phyloP scores from a whole-genome alignment of 805 yeast genomes.

The Priceomyces haplophilus region DNA sequence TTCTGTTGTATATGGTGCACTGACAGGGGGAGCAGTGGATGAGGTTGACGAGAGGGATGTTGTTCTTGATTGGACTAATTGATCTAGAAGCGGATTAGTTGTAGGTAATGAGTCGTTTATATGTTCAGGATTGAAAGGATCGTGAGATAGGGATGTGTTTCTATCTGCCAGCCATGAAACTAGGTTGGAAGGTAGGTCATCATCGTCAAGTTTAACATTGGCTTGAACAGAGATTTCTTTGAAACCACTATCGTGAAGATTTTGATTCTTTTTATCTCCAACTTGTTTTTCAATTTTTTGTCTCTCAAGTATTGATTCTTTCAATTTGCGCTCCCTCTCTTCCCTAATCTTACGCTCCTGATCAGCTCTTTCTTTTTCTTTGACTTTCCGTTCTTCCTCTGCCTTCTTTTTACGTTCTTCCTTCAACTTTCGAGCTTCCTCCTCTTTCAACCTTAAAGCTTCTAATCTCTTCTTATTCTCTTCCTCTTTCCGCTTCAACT shows the following conservation, averaged over 20 bases:
- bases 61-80: constrained; percentile 34
- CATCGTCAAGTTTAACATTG: neutral
- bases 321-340: constrained; percentile 13
- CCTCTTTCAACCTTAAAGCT: constrained; percentile 28
- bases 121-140: neutral
- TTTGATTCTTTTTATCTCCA: neutral
- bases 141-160: neutral
- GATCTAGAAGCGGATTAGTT: constrained; percentile 28
- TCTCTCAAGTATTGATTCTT: constrained; percentile 13
- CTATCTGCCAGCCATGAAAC: neutral
- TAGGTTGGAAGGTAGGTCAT: neutral
- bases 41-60: constrained; percentile 8
- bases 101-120: neutral
- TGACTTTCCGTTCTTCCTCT: constrained; percentile 22
- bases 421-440: constrained; percentile 22
- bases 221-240: neutral
- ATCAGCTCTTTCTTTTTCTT: constrained; percentile 19
- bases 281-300: neutral
- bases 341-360: constrained; percentile 14
- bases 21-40: constrained; percentile 3
- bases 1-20: constrained; percentile 7
- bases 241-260: neutral
- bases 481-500: constrained; percentile 29
- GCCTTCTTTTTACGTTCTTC: constrained; percentile 23
- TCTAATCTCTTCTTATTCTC: constrained; percentile 30